A percentile compares a stretch with the other conserved stretches of the same genome.
phyloP scores from a whole-genome alignment of 2,329 filamentous ascomycete species.

The Apiospora hydei region DNA sequence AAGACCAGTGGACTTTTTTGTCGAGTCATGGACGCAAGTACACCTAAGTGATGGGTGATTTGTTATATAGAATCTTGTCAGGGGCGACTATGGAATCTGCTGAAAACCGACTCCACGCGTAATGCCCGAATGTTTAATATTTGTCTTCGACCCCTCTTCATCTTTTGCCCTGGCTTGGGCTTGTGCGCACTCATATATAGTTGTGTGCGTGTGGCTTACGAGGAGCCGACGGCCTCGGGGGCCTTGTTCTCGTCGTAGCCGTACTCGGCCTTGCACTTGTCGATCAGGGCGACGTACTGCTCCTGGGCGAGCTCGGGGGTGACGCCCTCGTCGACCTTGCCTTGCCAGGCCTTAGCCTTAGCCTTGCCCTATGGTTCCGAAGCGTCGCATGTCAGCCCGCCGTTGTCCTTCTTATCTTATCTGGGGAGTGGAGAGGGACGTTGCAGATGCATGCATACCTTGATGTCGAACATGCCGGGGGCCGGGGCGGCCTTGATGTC shows the following conservation, averaged over 20 bases:
- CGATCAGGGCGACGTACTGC: conserved; percentile 76
- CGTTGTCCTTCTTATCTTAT: background rate
- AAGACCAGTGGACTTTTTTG: background rate
- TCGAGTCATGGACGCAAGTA: background rate
- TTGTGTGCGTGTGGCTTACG: background rate
- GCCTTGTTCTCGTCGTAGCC: conserved; percentile 71
- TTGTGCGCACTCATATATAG: background rate
- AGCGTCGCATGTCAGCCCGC: conserved; percentile 22
- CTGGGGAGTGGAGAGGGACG: conserved; percentile 1
- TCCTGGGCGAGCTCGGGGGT: conserved; percentile 74
- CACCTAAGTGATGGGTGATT: background rate
- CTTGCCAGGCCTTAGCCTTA: conserved; percentile 82
- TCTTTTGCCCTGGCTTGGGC: background rate
- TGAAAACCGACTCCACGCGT: background rate
- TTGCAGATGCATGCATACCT: conserved; percentile 53
- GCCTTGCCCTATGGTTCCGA: conserved; percentile 70
- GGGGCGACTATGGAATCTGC: background rate
- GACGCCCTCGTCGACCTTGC: conserved; percentile 68
- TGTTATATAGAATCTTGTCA: background rate
- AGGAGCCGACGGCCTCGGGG: conserved; percentile 60
- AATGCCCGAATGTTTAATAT: background rate
- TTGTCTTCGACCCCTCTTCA: background rate
- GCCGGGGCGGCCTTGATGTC: conserved; percentile 62
- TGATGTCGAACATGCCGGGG: conserved; percentile 75
- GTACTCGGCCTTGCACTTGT: conserved; percentile 73